These are phyloP conservation scores for Aspergillus sergii DNA, from an alignment of 2,329 filamentous ascomycete species.

Conservation along the genomic window DNA sequence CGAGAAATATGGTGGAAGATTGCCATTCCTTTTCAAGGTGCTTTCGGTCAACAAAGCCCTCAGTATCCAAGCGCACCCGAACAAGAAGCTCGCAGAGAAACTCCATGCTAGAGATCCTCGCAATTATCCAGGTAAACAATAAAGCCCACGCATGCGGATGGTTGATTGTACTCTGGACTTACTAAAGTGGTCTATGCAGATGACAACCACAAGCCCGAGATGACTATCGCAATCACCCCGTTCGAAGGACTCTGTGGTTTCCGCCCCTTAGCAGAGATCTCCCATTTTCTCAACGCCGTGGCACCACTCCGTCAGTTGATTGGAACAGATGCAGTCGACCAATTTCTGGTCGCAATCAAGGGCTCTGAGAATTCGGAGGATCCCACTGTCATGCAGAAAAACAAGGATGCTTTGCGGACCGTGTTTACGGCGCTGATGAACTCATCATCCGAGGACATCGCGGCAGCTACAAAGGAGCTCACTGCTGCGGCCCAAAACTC, in stretches of 20 bases:
- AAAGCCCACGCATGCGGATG: neutral
- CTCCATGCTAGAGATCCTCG: constrained; percentile 83
- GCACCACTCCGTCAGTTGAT: constrained; percentile 67
- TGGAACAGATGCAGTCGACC: constrained; percentile 54
- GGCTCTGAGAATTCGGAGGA: constrained; percentile 57
- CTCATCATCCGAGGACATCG: constrained; percentile 67
- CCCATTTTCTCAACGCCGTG: constrained; percentile 75
- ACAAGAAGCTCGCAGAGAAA: constrained; percentile 89
- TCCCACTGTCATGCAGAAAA: constrained; percentile 53
- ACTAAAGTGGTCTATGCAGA: constrained; percentile 51
- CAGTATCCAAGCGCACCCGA: constrained; percentile 95
- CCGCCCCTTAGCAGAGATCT: constrained; percentile 81
- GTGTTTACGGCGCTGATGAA: constrained; percentile 82
- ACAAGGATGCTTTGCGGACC: constrained; percentile 76
- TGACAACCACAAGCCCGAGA: constrained; percentile 99
- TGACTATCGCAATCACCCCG: constrained; percentile 95
- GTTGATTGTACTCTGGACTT: neutral
- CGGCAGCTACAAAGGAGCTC: constrained; percentile 67
- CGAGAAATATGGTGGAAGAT: constrained; percentile 74
- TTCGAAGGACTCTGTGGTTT: constrained; percentile 98
- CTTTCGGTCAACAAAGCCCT: constrained; percentile 94
- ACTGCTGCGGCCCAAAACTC: constrained; percentile 70
- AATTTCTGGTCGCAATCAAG: constrained; percentile 59
- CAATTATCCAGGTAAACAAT: constrained; percentile 74
- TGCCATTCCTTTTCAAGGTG: constrained; percentile 98